A percentile compares a stretch with the other conserved stretches of the same genome.
Evolutionary conservation across 495 filamentous ascomycete genomes (phyloP).

Genomic region (Penicillium pancosmium): DNA sequence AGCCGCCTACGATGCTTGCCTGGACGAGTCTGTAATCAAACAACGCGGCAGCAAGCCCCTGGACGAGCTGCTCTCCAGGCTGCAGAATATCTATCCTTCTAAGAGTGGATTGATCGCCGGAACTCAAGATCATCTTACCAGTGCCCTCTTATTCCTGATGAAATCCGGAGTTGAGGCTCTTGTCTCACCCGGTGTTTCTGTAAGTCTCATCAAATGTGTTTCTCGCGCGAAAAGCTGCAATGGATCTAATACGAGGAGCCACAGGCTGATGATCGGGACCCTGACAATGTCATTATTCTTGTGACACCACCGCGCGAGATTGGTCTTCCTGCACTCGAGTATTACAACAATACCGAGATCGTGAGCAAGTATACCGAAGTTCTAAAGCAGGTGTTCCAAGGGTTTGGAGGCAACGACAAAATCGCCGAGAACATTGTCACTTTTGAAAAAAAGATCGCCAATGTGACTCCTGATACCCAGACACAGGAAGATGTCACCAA

Average conservation of each 20-base stretch:
- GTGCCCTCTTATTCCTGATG: constrained; percentile 56
- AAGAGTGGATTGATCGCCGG: constrained; percentile 41
- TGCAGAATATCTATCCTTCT: constrained; percentile 57
- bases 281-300: constrained; percentile 62
- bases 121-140: constrained; percentile 47
- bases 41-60: constrained; percentile 57
- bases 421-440: constrained; percentile 52
- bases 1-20: constrained; percentile 64
- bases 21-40: constrained; percentile 58
- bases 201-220: constrained; percentile 30
- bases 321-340: constrained; percentile 65
- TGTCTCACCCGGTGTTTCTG: constrained; percentile 47
- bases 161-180: constrained; percentile 55
- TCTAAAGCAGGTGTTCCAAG: constrained; percentile 46
- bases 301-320: constrained; percentile 54
- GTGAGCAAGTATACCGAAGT: constrained; percentile 55
- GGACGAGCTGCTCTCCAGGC: constrained; percentile 47
- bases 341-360: constrained; percentile 60
- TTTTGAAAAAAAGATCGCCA: constrained; percentile 64
- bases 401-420: constrained; percentile 30
- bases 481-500: constrained; percentile 61
- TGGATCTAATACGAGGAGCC: constrained; percentile 9
- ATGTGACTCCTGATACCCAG: constrained; percentile 58
- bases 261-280: constrained; percentile 64
- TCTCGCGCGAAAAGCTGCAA: no score